Conservation (phyloP, 345 rosid genomes). For the Euphorbia peplus region DNA sequence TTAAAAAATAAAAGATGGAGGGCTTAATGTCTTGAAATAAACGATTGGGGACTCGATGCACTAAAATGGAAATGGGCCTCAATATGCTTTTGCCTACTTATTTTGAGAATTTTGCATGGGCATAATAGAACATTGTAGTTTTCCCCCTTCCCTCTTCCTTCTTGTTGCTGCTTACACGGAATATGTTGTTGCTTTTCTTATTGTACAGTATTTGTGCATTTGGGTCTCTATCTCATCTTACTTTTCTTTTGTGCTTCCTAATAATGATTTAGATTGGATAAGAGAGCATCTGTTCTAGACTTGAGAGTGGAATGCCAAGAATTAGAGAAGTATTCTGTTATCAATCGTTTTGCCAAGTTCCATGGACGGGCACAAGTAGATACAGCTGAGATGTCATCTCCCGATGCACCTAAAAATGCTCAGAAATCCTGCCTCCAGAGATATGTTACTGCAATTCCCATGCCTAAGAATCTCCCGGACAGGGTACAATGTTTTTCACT, state of each 20-base stretch:
- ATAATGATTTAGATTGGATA: constrained; percentile 60
- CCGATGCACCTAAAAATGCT: constrained; percentile 36
- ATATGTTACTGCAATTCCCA: constrained; percentile 79
- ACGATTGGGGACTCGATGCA: too few species aligned
- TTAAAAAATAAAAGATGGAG: too few species aligned
- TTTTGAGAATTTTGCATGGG: constrained; percentile 9
- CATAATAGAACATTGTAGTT: not conserved
- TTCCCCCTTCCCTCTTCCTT: not conserved
- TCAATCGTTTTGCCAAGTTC: constrained; percentile 91
- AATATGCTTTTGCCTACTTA: too few species aligned
- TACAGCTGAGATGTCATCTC: constrained; percentile 44
- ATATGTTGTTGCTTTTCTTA: not conserved
- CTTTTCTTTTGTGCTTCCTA: constrained; percentile 6
- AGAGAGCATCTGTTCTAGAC: constrained; percentile 56
- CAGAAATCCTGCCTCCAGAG: constrained; percentile 61
- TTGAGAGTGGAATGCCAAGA: constrained; percentile 80
- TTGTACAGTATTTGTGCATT: not conserved
- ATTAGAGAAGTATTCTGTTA: constrained; percentile 69
- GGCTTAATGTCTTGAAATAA: too few species aligned
- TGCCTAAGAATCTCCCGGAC: constrained; percentile 87
- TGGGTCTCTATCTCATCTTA: not conserved
- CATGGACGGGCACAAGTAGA: constrained; percentile 62
- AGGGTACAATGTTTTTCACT: constrained; percentile 88
- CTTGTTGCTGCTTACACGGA: constrained; percentile 5
- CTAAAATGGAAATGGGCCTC: too few species aligned